These are phyloP conservation scores for Beta macrorhiza DNA, from an alignment of 179 eudicot species.

Conservation along the genomic window DNA sequence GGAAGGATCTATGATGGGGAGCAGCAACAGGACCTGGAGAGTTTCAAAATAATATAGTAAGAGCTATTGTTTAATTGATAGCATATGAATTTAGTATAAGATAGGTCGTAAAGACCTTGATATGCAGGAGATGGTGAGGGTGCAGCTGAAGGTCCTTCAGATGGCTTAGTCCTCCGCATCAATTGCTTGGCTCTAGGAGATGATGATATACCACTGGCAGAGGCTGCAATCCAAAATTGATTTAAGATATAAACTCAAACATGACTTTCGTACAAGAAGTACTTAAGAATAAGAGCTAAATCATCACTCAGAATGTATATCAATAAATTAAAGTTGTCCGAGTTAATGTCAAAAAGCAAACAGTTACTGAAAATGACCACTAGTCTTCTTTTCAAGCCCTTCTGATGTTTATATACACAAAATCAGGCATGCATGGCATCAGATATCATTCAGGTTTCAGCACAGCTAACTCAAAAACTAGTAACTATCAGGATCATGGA, in stretches of 20 bases:
- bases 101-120: slow-evolving; percentile 42
- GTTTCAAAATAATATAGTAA: slow-evolving; percentile 20
- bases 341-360: neutral
- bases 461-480: neutral
- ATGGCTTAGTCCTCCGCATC: slow-evolving; percentile 32
- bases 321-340: neutral
- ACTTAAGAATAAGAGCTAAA: neutral
- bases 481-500: neutral
- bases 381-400: neutral
- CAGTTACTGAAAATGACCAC: neutral
- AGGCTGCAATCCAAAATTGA: slow-evolving; percentile 34
- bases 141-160: slow-evolving; percentile 37
- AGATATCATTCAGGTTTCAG: neutral
- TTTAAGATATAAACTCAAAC: neutral
- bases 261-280: neutral
- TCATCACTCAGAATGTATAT: neutral
- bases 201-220: slow-evolving; percentile 36
- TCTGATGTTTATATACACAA: neutral
- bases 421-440: neutral
- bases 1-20: slow-evolving; percentile 36
- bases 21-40: slow-evolving; percentile 43
- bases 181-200: slow-evolving; percentile 29
- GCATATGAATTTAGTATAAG: neutral
- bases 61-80: neutral
- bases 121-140: slow-evolving; percentile 56